Percentiles rank a stretch among this genome's conserved stretches.
Evolutionary conservation across 495 filamentous ascomycete species (phyloP).

Genomic region (Stereocaulon alpinum): DNA sequence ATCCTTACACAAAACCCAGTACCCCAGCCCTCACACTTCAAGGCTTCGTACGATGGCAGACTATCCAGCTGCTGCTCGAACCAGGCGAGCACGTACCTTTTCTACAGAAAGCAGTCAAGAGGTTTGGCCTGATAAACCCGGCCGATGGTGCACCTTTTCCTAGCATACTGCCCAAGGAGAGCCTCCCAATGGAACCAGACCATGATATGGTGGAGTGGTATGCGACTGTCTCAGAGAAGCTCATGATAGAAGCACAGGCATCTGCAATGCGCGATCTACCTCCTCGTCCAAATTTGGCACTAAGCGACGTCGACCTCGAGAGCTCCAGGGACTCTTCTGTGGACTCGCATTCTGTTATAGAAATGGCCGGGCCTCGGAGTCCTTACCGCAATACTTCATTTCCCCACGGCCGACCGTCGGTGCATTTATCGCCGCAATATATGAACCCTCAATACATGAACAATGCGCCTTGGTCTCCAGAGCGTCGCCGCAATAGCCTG

Average conservation of each 20-base stretch:
- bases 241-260: constrained; percentile 25
- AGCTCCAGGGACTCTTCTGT: constrained; percentile 14
- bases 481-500: constrained; percentile 14
- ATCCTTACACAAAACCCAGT: constrained; percentile 63
- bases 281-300: constrained; percentile 2
- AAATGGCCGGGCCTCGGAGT: constrained; percentile 11
- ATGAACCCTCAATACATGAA: background rate
- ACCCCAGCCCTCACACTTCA: constrained; percentile 71
- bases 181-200: constrained; percentile 68
- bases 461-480: constrained; percentile 10
- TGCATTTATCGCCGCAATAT: constrained; percentile 2
- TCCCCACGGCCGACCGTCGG: background rate
- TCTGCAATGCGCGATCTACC: constrained; percentile 4
- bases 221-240: constrained; percentile 50
- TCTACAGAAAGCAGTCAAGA: constrained; percentile 65
- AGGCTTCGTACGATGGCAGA: constrained; percentile 91
- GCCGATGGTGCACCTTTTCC: constrained; percentile 65
- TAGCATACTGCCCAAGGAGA: constrained; percentile 58
- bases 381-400: background rate
- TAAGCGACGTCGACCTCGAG: constrained; percentile 13
- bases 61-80: constrained; percentile 78
- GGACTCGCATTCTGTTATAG: constrained; percentile 15
- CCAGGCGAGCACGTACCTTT: constrained; percentile 82
- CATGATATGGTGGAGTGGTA: constrained; percentile 76
- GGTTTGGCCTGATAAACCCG: constrained; percentile 66